Evolutionary conservation across 305 asterid genomes (phyloP).

Genomic region (Nicotiana rustica): DNA sequence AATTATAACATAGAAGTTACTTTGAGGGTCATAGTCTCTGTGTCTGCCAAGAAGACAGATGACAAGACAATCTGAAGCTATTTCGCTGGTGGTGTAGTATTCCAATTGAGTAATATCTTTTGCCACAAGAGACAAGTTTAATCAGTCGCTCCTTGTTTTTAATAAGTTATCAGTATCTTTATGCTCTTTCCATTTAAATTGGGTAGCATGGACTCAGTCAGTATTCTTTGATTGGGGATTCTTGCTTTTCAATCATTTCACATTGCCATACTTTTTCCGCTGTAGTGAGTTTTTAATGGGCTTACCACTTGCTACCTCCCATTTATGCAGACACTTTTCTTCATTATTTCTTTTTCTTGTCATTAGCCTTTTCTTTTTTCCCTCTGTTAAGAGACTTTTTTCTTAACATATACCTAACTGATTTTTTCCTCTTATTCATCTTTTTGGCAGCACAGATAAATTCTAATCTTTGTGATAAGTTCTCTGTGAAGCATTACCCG

Average conservation of each 20-base stretch:
- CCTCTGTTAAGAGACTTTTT: constrained; percentile 9
- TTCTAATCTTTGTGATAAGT: constrained; percentile 36
- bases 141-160: background rate
- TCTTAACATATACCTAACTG: constrained; percentile 23
- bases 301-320: background rate
- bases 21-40: background rate
- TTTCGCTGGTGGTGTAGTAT: constrained; percentile 1
- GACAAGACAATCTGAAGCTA: background rate
- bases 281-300: constrained; percentile 1
- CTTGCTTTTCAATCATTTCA: constrained; percentile 20
- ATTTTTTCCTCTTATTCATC: constrained; percentile 15
- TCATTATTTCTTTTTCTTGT: background rate
- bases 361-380: background rate
- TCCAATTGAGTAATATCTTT: background rate
- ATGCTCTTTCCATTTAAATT: constrained; percentile 14
- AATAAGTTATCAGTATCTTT: background rate
- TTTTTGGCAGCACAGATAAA: constrained; percentile 36
- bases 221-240: background rate
- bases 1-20: background rate
- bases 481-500: constrained; percentile 36
- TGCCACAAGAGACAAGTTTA: background rate
- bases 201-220: background rate
- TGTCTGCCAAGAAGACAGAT: background rate
- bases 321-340: background rate
- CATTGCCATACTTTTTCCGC: background rate